Evolutionary conservation across 345 rosid species (phyloP).

Genomic region (Stellera chamaejasme): DNA sequence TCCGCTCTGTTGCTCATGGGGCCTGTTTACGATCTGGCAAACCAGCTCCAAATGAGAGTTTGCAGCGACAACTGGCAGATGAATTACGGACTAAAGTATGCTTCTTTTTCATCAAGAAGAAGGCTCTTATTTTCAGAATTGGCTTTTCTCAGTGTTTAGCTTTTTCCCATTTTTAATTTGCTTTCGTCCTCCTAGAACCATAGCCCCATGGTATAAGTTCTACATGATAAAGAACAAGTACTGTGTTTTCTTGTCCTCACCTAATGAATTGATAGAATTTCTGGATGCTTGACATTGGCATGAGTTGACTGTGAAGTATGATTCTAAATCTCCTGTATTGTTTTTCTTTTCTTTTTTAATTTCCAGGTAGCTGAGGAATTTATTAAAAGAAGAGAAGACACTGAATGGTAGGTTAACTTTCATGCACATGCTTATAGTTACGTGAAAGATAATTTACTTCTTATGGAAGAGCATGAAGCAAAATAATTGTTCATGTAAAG

Average conservation of each 20-base stretch:
- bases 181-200: neutral
- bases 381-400: conserved; percentile 75
- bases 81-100: conserved; percentile 56
- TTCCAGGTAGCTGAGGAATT: conserved; percentile 94
- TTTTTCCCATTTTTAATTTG: neutral
- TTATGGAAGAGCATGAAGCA: conserved; percentile 1
- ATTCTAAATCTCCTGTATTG: conserved; percentile 5
- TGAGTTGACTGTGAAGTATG: neutral
- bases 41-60: conserved; percentile 49
- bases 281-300: conserved; percentile 2
- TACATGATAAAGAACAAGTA: neutral
- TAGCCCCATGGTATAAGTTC: neutral
- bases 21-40: conserved; percentile 67
- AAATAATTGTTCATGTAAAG: neutral
- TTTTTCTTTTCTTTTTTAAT: conserved; percentile 11
- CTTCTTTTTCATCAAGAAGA: conserved; percentile 1
- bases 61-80: conserved; percentile 82
- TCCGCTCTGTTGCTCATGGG: conserved; percentile 87
- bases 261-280: neutral
- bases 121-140: neutral
- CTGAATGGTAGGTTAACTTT: conserved; percentile 58
- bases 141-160: neutral
- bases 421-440: neutral
- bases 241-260: neutral
- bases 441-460: conserved; percentile 2